Conservation (phyloP, 768 basidiomycete genomes). For the Leccinum variicolor region DNA sequence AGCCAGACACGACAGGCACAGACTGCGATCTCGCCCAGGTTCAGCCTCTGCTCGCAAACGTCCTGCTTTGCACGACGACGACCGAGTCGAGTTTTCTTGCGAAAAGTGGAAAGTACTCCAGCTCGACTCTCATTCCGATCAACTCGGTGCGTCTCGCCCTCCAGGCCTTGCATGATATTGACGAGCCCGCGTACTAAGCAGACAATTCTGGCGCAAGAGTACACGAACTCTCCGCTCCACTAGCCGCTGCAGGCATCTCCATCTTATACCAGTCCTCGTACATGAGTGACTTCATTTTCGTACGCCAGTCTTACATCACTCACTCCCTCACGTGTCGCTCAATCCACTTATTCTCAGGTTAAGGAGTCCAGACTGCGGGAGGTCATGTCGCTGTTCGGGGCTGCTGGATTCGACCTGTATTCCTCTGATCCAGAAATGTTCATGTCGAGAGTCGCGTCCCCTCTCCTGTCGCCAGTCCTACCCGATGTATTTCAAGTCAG, state of each 20-base stretch:
- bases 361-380: conserved; percentile 63
- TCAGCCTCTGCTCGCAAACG: conserved; percentile 31
- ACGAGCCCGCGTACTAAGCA: conserved; percentile 22
- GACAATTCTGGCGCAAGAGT: conserved; percentile 72
- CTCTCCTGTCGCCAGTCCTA: conserved; percentile 31
- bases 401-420: conserved; percentile 66
- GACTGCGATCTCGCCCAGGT: conserved; percentile 40
- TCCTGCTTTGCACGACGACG: conserved; percentile 34
- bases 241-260: conserved; percentile 74
- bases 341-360: conserved; percentile 40
- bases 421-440: conserved; percentile 41
- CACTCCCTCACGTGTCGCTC: neutral
- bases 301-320: conserved; percentile 34
- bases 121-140: conserved; percentile 75
- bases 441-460: conserved; percentile 28
- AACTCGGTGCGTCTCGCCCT: conserved; percentile 46
- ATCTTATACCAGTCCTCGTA: conserved; percentile 84
- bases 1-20: conserved; percentile 54
- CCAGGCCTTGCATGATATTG: conserved; percentile 1
- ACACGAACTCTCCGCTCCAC: conserved; percentile 69
- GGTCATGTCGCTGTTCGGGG: conserved; percentile 55
- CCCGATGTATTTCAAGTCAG: conserved; percentile 28
- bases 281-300: conserved; percentile 80
- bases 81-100: conserved; percentile 60
- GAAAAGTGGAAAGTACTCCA: conserved; percentile 79